Base-by-base conservation (phyloP, 345 rosid species). In the Salix suchowensis region DNA sequence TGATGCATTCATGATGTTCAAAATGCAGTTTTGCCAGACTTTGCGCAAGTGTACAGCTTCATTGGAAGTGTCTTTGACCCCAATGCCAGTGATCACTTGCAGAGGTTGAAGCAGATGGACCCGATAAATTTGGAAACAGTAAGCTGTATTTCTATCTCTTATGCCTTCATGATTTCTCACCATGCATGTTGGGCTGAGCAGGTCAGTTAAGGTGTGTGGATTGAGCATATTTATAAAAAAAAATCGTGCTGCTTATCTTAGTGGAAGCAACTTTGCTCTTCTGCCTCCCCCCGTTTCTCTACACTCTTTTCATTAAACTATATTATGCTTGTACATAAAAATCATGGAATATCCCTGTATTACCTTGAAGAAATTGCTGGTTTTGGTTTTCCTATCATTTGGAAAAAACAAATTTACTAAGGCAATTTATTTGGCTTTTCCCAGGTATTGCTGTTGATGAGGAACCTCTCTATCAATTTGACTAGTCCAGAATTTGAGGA, bases 21-120 rank as follows among this genome's bases (percentile, higher is more conserved):
- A 48, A 68, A 64, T 76, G 87, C 96, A 96, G 98, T 83, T 80
- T 79, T 86, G 87, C 99, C 99, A 1, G 94, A 96, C 88, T 96
- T 96, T 71, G 83, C 92, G 26, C 85, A 91, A 84, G 98, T 96
- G n/a, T 96, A 96, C 85, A 88, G 89, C 75, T 96, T 96, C 87
- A 84, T 96, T 67, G 97, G 96, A 80, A 93, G 96, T 73, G 84
- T 91, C 58, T 96, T 96, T 77, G 98, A 96, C 80, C 99, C 97
- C 42, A 67, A 67, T 79, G 83, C 82, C 2, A 74, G 89, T 54
- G 91, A 79, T 74, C 99, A 96, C 73, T 65, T 96, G 76, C 88
- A 87, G 85, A 92, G 78, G 74, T 71, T 96, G 80, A 93, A 89
- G 87, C 88, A 91, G 89, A 91, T 93, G 97, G 97, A 93, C 80